Conservation (phyloP, 1,139 yeast genomes). For the Pichia sp. region DNA sequence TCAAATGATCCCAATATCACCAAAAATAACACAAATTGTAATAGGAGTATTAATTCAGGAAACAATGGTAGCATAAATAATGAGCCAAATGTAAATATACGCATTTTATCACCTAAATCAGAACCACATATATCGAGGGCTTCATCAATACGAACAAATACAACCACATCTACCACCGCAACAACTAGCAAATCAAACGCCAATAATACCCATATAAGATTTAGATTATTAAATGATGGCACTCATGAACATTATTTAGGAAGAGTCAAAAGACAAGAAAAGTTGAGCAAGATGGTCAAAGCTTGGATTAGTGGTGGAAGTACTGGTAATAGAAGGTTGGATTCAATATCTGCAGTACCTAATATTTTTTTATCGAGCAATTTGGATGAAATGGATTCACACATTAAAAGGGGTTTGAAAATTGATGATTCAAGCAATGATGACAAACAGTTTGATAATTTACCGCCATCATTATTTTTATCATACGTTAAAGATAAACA, state of each 20-base stretch:
- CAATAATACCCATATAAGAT: slow-evolving; percentile 29
- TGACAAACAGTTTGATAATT: slow-evolving; percentile 4
- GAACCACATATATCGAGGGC: neutral
- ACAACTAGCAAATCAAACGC: neutral
- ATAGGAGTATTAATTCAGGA: neutral
- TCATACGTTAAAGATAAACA: slow-evolving; percentile 35
- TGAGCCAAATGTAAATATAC: neutral
- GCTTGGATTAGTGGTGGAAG: slow-evolving; percentile 79
- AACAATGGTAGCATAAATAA: neutral
- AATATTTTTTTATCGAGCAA: slow-evolving; percentile 40
- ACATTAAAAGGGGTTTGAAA: slow-evolving; percentile 20
- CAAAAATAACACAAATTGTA: neutral
- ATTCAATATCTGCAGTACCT: slow-evolving; percentile 82
- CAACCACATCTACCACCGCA: neutral
- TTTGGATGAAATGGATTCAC: slow-evolving; percentile 23
- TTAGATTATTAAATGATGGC: slow-evolving; percentile 56
- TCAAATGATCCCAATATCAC: neutral
- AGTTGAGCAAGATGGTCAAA: slow-evolving; percentile 77
- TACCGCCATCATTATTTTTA: slow-evolving; percentile 75
- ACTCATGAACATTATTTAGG: slow-evolving; percentile 72
- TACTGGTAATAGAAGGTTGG: slow-evolving; percentile 69
- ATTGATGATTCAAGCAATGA: neutral
- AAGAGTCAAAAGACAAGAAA: slow-evolving; percentile 81
- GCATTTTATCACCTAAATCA: neutral
- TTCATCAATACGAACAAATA: slow-evolving; percentile 4